Evolutionary conservation across 2,329 filamentous ascomycete species (phyloP).

Genomic region (Helotiales sp.): DNA sequence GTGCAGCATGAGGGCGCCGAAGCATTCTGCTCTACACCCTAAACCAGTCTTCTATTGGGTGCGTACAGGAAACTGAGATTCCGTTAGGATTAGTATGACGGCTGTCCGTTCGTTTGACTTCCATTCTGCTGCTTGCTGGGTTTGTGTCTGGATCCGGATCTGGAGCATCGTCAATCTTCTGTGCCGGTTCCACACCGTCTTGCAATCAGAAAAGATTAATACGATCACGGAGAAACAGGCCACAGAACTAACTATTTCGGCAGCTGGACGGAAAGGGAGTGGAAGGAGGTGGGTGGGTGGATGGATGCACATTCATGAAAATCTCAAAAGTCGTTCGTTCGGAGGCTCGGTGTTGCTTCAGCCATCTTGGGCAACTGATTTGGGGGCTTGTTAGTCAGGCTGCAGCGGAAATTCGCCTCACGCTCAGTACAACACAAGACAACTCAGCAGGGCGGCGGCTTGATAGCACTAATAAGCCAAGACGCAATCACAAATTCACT

Average conservation of each 20-base stretch:
- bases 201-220: background rate
- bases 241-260: conserved; percentile 9
- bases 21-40: background rate
- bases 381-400: conserved; percentile 10
- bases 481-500: conserved; percentile 11
- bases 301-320: background rate
- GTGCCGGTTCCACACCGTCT: conserved; percentile 6
- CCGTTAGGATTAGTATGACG: conserved; percentile 20
- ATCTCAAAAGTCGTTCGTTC: background rate
- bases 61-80: conserved; percentile 18
- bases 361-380: too few species aligned
- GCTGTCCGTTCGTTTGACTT: background rate
- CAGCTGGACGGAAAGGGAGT: background rate
- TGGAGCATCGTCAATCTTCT: background rate
- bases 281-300: background rate
- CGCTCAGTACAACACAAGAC: conserved; percentile 9
- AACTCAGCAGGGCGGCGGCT: too few species aligned
- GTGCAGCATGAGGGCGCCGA: conserved; percentile 18
- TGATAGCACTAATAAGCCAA: conserved; percentile 11
- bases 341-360: conserved; percentile 3
- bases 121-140: background rate
- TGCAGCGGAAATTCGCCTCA: conserved; percentile 16
- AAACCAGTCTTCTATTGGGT: conserved; percentile 5
- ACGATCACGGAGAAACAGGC: conserved; percentile 4
- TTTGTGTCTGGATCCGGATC: background rate